Conservation (phyloP, 192 early-diverging fungal species). For the Umbelopsis sp. region DNA sequence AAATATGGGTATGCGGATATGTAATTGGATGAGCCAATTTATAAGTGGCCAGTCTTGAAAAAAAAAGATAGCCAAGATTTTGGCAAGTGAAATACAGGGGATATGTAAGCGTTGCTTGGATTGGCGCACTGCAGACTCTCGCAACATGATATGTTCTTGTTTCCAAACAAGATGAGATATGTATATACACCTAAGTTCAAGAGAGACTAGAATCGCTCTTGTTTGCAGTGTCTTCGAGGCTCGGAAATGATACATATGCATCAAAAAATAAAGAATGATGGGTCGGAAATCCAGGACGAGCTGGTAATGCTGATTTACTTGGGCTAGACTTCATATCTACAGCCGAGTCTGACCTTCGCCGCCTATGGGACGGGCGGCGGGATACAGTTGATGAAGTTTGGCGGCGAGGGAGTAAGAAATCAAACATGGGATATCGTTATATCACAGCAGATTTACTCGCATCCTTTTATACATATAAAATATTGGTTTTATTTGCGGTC, state of each 20-base stretch:
- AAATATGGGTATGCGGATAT: no score
- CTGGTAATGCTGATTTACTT: not conserved
- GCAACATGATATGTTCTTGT: not conserved
- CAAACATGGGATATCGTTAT: not conserved
- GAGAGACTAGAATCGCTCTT: no score
- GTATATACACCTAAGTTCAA: no score
- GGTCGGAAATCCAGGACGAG: constrained; percentile 4
- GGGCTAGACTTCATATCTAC: not conserved
- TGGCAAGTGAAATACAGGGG: not conserved
- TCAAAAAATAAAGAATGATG: not conserved
- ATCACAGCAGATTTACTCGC: not conserved
- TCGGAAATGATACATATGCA: constrained; percentile 4
- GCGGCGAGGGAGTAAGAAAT: constrained; percentile 5
- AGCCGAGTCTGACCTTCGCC: constrained; percentile 2
- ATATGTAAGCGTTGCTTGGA: not conserved
- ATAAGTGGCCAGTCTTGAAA: no score
- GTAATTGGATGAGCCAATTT: no score
- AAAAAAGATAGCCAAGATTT: no score
- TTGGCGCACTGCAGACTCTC: not conserved
- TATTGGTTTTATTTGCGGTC: no score
- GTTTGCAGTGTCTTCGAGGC: not conserved
- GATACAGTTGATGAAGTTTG: not conserved
- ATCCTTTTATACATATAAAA: no score
- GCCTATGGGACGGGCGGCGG: not conserved
- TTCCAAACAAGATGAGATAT: no score